Base-by-base conservation (phyloP, 768 basidiomycete species). In the Hydnomerulius pinastri region DNA sequence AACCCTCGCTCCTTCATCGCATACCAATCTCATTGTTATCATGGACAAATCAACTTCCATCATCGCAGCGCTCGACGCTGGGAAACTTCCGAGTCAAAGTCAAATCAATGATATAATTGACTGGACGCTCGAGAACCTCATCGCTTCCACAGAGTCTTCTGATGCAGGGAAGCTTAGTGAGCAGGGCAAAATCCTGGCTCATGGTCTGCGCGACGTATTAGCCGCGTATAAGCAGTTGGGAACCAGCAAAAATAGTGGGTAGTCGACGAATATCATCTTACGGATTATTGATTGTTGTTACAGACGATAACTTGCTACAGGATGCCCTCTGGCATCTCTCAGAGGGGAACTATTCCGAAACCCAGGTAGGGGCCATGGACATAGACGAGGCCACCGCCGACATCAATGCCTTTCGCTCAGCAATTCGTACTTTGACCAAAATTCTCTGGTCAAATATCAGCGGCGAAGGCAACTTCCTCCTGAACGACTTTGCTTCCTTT, bases 21-120 rank as follows among this genome's bases (percentile, higher is more conserved):
- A n/a, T n/a, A n/a, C n/a, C n/a, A n/a, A n/a, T n/a, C 33, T 35
- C 33, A 35, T 35, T 17, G 33, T 23, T 20, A 43, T 23, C 50
- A 88, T 89, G 86, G 84, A 90, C 50, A 81, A 79, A 70, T 53
- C 77, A 41, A 73, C 83, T 15, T 82, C 83, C 30, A 59, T 87
- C 21, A 62, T 85, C 49, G 87, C 84, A 40, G 87, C 87, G 7
- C 67, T 89, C 58, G 77, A 82, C 54, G 85, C 86, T 15, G 85
- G 85, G 18, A 90, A 90, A 61, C 70, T 87, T 4, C 87, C 87
- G 15, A 75, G 74, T 2, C 82, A 86, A 10, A 65, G 77, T 24
- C 87, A 90, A 60, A 56, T 80, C 32, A 74, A 74, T 52, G 60
- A 61, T 0, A 73, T 77, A 59, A 74, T 86, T 55, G 79, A 86